Conservation (phyloP, 148 eudicot genomes). For the Suaeda aralocaspica region DNA sequence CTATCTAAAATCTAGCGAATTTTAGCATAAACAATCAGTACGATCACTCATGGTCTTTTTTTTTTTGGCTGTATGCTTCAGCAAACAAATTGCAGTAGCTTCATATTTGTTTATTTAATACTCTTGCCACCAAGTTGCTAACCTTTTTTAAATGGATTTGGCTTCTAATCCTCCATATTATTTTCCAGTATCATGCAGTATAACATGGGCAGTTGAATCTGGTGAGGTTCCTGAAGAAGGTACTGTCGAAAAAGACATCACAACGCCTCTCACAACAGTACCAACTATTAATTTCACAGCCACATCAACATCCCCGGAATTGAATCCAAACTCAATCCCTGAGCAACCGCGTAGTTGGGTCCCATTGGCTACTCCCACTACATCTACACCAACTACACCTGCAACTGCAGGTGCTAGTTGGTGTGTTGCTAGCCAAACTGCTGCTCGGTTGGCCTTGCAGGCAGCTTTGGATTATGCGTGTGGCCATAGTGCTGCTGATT, state of each 20-base stretch:
- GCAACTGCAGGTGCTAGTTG: constrained; percentile 42
- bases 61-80: no score
- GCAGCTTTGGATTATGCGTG: constrained; percentile 69
- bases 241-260: constrained; percentile 54
- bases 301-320: constrained; percentile 30
- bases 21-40: no score
- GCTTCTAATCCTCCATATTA: no score
- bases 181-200: constrained; percentile 27
- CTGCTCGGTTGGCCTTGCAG: constrained; percentile 45
- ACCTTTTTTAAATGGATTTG: no score
- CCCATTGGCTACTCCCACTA: constrained; percentile 28
- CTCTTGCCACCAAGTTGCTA: no score
- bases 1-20: no score
- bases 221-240: constrained; percentile 13
- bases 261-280: constrained; percentile 76
- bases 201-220: constrained; percentile 1
- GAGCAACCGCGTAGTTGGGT: constrained; percentile 33
- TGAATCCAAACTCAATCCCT: constrained; percentile 54
- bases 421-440: constrained; percentile 64
- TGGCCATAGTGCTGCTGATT: constrained; percentile 57
- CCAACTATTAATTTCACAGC: constrained; percentile 52
- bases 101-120: no score
- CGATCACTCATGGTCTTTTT: no score
- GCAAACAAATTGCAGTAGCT: no score
- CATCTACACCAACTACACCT: constrained; percentile 32